Evolutionary conservation across 768 basidiomycete species (phyloP), one percentile per base, ranked within the genome.

Genomic region (Dictyophora rubrovolvata): DNA sequence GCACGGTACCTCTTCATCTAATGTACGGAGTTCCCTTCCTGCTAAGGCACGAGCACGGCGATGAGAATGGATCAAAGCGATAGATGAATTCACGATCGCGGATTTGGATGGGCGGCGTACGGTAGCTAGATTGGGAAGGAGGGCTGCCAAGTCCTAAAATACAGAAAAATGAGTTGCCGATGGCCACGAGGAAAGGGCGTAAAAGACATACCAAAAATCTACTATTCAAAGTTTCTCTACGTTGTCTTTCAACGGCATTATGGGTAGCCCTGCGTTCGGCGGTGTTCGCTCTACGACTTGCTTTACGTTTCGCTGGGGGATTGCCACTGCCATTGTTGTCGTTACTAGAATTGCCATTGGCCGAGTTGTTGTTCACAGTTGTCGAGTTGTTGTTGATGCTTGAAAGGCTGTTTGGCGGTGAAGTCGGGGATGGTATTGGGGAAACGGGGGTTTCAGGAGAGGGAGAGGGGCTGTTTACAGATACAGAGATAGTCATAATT

Each of bases 231-330:
- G 89, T 93, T 75, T 98, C 95, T 53, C 95, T 77, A 52, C 95
- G 81, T 68, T 89, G 87, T 54, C 96, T 80, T 75, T 97, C 96
- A 60, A 97, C 92, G 34, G 96, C 95, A 70, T 98, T 99, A 75
- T 99, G 95, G 20, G 90, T 93, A 3, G 93, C 92, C 36, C 95
- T 78, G 72, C 94, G 89, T 71, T 97, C 95, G 54, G 93, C 94
- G 55, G 94, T 97, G 74, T 97, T 97, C 55, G 93, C 93, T 34
- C 93, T 83, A 63, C 92, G 80, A 67, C 81, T 83, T 57, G 90
- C 83, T 71, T 95, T 95, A 70, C 88, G 83, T 69, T 88, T 90
- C 60, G 74, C 68, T 61, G 80, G 79, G 42, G 61, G 63, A 33
- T 53, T 56, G 48, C 53, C 23, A 35, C 37, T 47, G 42, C 51